phyloP scores from a whole-genome alignment of 176 grass and related monocot genomes.

The Eleusine coracana region DNA sequence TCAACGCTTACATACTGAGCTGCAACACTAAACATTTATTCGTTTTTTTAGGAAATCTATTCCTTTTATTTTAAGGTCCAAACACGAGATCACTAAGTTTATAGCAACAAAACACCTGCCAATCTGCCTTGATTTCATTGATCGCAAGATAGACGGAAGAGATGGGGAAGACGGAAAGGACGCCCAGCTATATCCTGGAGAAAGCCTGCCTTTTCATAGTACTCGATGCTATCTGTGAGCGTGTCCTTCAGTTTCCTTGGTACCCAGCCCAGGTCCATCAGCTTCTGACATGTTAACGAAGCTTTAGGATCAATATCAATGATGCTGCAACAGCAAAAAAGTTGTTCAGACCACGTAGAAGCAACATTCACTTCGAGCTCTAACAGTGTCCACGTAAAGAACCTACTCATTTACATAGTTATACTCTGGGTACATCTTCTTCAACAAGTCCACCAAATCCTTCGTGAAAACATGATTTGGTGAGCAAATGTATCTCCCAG shows the following conservation, averaged over 20 bases:
- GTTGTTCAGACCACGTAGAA: neutral
- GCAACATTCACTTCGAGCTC: neutral
- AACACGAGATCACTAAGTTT: neutral
- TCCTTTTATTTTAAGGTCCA: neutral
- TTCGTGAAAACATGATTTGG: constrained; percentile 20
- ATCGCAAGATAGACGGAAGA: constrained; percentile 13
- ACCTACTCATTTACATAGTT: constrained; percentile 39
- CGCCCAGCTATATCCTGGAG: neutral
- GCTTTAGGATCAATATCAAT: constrained; percentile 10
- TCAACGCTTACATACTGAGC: no score
- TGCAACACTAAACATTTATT: no score
- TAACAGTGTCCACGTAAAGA: neutral
- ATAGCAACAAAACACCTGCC: neutral
- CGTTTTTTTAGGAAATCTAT: neutral
- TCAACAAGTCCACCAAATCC: constrained; percentile 56
- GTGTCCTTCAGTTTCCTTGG: constrained; percentile 45
- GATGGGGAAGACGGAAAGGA: constrained; percentile 33
- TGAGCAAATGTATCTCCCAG: constrained; percentile 47
- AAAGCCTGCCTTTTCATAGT: constrained; percentile 34
- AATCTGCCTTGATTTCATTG: neutral
- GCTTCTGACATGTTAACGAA: constrained; percentile 22
- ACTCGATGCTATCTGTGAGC: constrained; percentile 37
- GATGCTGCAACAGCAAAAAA: neutral
- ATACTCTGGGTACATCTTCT: constrained; percentile 47
- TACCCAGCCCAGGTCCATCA: constrained; percentile 53